Evolutionary conservation across 768 basidiomycete species (phyloP).

Genomic region (Hebeloma cylindrosporum): DNA sequence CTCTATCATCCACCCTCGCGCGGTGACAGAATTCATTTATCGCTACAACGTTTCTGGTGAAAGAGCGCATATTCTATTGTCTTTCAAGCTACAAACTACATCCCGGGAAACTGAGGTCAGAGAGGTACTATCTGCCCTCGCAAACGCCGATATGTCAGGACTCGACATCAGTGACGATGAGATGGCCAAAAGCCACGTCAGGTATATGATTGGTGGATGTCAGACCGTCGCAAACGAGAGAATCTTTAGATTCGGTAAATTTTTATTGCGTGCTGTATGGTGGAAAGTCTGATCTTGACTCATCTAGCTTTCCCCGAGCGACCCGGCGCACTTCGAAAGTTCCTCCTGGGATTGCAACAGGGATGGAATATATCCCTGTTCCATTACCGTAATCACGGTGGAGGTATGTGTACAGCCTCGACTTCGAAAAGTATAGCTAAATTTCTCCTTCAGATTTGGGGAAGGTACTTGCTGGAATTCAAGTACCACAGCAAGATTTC

Average conservation of each 20-base stretch:
- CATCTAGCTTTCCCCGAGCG: conserved; percentile 90
- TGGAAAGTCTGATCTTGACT: neutral
- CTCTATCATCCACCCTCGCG: conserved; percentile 83
- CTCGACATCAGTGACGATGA: conserved; percentile 94
- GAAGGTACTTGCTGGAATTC: conserved; percentile 90
- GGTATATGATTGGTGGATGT: conserved; percentile 94
- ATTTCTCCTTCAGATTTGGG: conserved; percentile 65
- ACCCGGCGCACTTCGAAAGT: conserved; percentile 87
- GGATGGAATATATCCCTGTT: conserved; percentile 97
- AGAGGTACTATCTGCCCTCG: conserved; percentile 62
- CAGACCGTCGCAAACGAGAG: conserved; percentile 79
- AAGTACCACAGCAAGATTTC: conserved; percentile 73
- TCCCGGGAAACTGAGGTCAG: conserved; percentile 60
- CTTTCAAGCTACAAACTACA: conserved; percentile 77
- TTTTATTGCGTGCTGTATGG: neutral
- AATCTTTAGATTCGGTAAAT: conserved; percentile 87
- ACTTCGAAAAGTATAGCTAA: neutral
- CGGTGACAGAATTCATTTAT: conserved; percentile 95
- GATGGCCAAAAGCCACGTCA: conserved; percentile 89
- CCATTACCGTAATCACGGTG: conserved; percentile 98
- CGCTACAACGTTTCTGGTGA: conserved; percentile 72
- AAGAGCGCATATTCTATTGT: conserved; percentile 84
- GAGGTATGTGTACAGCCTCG: conserved; percentile 54
- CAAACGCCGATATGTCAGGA: conserved; percentile 72
- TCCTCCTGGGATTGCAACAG: conserved; percentile 76